These are phyloP conservation scores for Claviceps capensis DNA, from an alignment of 2,329 filamentous ascomycete genomes.

Conservation along the genomic window DNA sequence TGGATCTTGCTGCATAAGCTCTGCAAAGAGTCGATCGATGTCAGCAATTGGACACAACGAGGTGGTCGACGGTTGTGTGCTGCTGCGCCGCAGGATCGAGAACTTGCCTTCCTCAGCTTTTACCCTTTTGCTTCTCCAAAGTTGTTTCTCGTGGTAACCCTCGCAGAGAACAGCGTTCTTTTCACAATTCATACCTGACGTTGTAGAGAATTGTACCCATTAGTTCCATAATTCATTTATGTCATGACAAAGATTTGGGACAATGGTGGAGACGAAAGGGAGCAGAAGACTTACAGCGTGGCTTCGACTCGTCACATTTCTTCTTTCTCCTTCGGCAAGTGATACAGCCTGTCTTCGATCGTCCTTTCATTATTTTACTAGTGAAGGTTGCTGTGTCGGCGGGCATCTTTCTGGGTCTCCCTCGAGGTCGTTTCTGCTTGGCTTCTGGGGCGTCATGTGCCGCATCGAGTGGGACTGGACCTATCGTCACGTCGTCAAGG, in stretches of 20 bases:
- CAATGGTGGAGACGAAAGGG: neutral
- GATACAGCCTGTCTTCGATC: slow-evolving; percentile 55
- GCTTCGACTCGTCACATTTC: slow-evolving; percentile 59
- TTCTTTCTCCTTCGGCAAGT: slow-evolving; percentile 57
- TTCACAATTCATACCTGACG: slow-evolving; percentile 67
- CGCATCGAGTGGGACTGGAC: slow-evolving; percentile 11
- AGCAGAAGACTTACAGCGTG: slow-evolving; percentile 34
- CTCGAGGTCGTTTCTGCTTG: slow-evolving; percentile 54
- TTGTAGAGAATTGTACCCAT: neutral
- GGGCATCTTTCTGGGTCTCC: slow-evolving; percentile 72
- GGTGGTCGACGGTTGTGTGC: neutral
- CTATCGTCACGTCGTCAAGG: slow-evolving; percentile 37
- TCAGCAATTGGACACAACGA: neutral
- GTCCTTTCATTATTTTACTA: slow-evolving; percentile 64
- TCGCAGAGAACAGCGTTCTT: slow-evolving; percentile 90
- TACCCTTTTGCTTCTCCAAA: slow-evolving; percentile 79
- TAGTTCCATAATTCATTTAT: neutral
- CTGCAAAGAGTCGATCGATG: slow-evolving; percentile 15
- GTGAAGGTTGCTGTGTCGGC: slow-evolving; percentile 41
- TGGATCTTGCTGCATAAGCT: slow-evolving; percentile 33
- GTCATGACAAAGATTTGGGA: neutral
- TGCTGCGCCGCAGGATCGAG: neutral
- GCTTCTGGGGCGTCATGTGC: slow-evolving; percentile 15
- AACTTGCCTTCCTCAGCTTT: slow-evolving; percentile 51
- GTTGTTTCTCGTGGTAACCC: slow-evolving; percentile 73